Base-by-base conservation (phyloP, 495 filamentous ascomycete species). In the Penicillium bovifimosum region DNA sequence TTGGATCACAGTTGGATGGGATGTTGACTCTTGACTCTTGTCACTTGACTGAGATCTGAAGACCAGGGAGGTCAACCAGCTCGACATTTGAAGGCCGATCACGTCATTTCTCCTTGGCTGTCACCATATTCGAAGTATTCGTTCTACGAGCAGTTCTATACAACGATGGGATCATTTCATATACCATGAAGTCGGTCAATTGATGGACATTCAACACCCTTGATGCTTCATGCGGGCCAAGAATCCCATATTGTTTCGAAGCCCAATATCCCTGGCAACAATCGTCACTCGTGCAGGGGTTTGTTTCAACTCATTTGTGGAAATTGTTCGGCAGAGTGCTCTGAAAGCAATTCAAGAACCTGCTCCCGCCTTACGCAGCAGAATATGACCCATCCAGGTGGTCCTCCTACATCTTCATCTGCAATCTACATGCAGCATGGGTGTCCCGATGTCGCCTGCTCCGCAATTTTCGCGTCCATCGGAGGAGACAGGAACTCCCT, bases 291-390 rank as follows among this genome's bases (percentile, higher is more conserved):
- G n/a, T 24, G 18, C 45, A 36, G 34, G 34, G 34, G 9, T 26
- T 20, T 33, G 41, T 43, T 41, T 49, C 40, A 42, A 7, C n/a
- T 20, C 14, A 53, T 53, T 53, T 42, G 55, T 46, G 55, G 51
- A 50, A 55, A 16, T 50, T 54, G 9, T 49, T 46, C 38, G 13
- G 16, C 7, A 16, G 28, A 24, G 20, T 2, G 6, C 24, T 6
- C 29, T 17, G 17, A 17, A 33, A 27, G 10, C 3, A 41, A 47
- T 34, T 20, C 2, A 34, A 20, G 6, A 20, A 8, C 1, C 36
- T 40, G 18, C n/a, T 24, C 9, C 1, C 20, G 16, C 16, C n/a
- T 33, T n/a, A n/a, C n/a, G 16, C 9, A 2, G 31, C 18, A 11
- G 8, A 28, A 9, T 14, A 16, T 36, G 16, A n/a, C 39, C 46